These are phyloP conservation scores for Apiospora pterosperma DNA, from an alignment of 2,329 filamentous ascomycete species.

Conservation along the genomic window DNA sequence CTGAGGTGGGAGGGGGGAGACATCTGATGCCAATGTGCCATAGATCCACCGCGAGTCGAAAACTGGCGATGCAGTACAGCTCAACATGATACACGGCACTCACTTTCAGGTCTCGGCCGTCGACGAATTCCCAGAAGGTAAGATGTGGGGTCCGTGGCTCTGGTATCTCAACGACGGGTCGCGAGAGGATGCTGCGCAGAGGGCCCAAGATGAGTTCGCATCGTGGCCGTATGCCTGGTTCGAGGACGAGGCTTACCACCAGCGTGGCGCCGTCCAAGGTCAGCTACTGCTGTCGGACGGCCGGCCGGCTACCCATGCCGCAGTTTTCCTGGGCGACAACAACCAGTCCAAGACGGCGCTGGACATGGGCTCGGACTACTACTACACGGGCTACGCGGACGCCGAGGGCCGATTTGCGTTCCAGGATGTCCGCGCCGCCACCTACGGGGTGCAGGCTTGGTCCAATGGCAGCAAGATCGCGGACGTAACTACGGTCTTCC, in stretches of 20 bases:
- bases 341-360: slow-evolving; percentile 40
- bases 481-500: slow-evolving; percentile 42
- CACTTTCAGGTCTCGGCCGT: slow-evolving; percentile 36
- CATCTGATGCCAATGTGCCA: neutral
- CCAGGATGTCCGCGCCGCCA: slow-evolving; percentile 37
- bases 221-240: slow-evolving; percentile 49
- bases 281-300: slow-evolving; percentile 43
- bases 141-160: slow-evolving; percentile 41
- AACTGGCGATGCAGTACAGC: slow-evolving; percentile 47
- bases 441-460: slow-evolving; percentile 48
- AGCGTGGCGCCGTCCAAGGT: slow-evolving; percentile 43
- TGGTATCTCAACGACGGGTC: slow-evolving; percentile 47
- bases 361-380: slow-evolving; percentile 45
- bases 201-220: slow-evolving; percentile 36
- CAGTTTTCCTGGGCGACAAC: slow-evolving; percentile 48
- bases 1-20: neutral
- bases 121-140: slow-evolving; percentile 35
- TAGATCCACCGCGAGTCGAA: slow-evolving; percentile 43
- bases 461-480: slow-evolving; percentile 40
- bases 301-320: slow-evolving; percentile 42
- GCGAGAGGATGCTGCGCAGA: slow-evolving; percentile 35
- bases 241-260: slow-evolving; percentile 41
- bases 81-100: slow-evolving; percentile 54
- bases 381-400: slow-evolving; percentile 46
- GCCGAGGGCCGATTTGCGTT: slow-evolving; percentile 39